Evolutionary conservation across 2,329 filamentous ascomycete genomes (phyloP).

Genomic region (Penicillium sp.): DNA sequence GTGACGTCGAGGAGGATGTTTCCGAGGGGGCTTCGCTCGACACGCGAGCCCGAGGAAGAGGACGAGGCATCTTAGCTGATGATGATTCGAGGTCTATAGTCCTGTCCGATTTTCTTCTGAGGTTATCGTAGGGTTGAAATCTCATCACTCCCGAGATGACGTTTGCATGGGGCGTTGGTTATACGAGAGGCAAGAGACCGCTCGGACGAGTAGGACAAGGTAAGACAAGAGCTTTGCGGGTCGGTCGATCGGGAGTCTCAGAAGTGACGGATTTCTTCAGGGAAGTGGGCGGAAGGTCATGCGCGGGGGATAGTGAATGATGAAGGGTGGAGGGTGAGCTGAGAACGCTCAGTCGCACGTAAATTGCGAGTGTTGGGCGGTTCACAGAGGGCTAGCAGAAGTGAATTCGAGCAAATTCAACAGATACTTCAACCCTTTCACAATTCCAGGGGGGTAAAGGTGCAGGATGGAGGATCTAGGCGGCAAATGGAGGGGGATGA

Average conservation of each 20-base stretch:
- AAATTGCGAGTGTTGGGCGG: neutral
- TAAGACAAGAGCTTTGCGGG: neutral
- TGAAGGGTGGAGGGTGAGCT: slow-evolving; percentile 1
- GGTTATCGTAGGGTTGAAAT: slow-evolving; percentile 16
- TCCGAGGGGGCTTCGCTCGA: slow-evolving; percentile 43
- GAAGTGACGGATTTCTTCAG: neutral
- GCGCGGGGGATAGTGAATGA: neutral
- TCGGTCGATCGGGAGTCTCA: no score
- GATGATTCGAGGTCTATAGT: slow-evolving; percentile 4
- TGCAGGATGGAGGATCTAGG: slow-evolving; percentile 15
- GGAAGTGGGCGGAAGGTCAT: neutral
- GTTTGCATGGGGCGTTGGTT: slow-evolving; percentile 16
- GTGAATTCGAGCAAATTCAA: neutral
- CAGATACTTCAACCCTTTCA: slow-evolving; percentile 1
- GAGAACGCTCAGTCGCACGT: neutral
- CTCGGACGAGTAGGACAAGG: slow-evolving; percentile 6
- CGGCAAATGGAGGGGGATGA: slow-evolving; percentile 22
- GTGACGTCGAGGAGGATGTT: slow-evolving; percentile 47
- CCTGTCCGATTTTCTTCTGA: slow-evolving; percentile 11
- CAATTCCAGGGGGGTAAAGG: slow-evolving; percentile 1
- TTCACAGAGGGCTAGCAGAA: no score
- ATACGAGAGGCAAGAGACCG: neutral
- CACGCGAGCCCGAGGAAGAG: slow-evolving; percentile 35
- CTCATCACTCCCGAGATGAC: slow-evolving; percentile 18
- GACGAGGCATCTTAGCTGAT: slow-evolving; percentile 35